phyloP scores from a whole-genome alignment of 2,329 filamentous ascomycete species.

The Teratosphaeria pseudoeucalypti region DNA sequence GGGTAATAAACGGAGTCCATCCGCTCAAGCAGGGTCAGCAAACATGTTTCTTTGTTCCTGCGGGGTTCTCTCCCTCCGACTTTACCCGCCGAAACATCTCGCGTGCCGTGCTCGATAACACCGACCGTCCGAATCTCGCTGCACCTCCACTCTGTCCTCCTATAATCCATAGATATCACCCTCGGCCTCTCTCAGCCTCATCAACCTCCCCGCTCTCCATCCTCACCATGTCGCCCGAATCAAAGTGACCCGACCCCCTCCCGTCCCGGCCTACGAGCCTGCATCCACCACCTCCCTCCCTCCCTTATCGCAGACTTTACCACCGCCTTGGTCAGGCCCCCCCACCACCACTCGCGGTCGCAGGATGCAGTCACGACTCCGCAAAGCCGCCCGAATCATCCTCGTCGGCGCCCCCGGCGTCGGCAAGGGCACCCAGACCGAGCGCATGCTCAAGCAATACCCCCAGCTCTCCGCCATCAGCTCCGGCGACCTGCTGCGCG shows the following conservation, averaged over 20 bases:
- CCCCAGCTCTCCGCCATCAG: slow-evolving; percentile 85
- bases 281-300: neutral
- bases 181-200: neutral
- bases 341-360: neutral
- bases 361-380: slow-evolving; percentile 39
- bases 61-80: neutral
- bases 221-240: neutral
- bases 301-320: neutral
- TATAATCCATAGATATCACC: neutral
- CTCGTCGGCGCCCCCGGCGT: slow-evolving; percentile 93
- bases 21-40: no score
- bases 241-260: neutral
- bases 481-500: slow-evolving; percentile 81
- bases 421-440: slow-evolving; percentile 87
- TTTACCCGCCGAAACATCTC: neutral
- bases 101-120: neutral
- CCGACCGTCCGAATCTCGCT: neutral
- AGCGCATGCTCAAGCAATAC: slow-evolving; percentile 75
- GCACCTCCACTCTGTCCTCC: neutral
- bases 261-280: neutral
- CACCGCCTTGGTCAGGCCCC: slow-evolving; percentile 3
- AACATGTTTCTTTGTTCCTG: neutral
- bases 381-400: slow-evolving; percentile 74
- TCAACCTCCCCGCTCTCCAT: neutral
- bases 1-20: neutral